These are phyloP conservation scores for Phytophthora boehmeriae DNA, from an alignment of 352 stramenopile genomes.

Conservation along the genomic window DNA sequence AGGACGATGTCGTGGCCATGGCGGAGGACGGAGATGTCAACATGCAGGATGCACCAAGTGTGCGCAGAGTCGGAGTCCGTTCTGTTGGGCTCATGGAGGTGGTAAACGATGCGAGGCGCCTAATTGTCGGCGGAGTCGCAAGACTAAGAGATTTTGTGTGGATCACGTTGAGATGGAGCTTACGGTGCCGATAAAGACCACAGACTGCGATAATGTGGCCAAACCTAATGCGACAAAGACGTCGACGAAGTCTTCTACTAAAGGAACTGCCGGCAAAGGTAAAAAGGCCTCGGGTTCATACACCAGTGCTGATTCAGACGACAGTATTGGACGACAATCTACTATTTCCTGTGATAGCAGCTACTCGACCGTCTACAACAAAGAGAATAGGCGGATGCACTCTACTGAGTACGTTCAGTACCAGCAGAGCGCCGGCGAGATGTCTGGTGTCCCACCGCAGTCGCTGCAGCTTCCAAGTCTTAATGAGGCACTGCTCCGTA, in stretches of 20 bases:
- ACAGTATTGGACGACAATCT: constrained; percentile 47
- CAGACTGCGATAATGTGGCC: constrained; percentile 4
- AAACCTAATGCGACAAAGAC: constrained; percentile 9
- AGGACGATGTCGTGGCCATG: constrained; percentile 72
- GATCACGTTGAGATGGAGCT: constrained; percentile 75
- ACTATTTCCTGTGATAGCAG: constrained; percentile 42
- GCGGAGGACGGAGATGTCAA: constrained; percentile 70
- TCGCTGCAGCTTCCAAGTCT: constrained; percentile 42
- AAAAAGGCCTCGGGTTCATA: constrained; percentile 27
- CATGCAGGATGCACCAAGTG: constrained; percentile 69
- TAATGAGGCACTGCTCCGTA: constrained; percentile 47
- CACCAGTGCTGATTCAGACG: constrained; percentile 48
- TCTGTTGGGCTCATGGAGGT: constrained; percentile 78
- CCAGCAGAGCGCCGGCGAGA: constrained; percentile 32
- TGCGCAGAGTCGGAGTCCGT: constrained; percentile 74
- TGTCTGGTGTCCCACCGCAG: constrained; percentile 21
- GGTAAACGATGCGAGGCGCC: constrained; percentile 74
- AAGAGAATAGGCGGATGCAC: constrained; percentile 31
- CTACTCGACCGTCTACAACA: constrained; percentile 30
- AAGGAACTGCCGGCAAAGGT: not conserved
- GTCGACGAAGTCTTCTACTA: constrained; percentile 4
- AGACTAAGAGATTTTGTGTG: constrained; percentile 81
- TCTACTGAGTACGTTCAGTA: constrained; percentile 15
- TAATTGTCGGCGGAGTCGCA: constrained; percentile 71
- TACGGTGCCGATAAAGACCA: constrained; percentile 34